Evolutionary conservation across 2,329 filamentous ascomycete genomes (phyloP).

Genomic region (Metarhizium robertsii): DNA sequence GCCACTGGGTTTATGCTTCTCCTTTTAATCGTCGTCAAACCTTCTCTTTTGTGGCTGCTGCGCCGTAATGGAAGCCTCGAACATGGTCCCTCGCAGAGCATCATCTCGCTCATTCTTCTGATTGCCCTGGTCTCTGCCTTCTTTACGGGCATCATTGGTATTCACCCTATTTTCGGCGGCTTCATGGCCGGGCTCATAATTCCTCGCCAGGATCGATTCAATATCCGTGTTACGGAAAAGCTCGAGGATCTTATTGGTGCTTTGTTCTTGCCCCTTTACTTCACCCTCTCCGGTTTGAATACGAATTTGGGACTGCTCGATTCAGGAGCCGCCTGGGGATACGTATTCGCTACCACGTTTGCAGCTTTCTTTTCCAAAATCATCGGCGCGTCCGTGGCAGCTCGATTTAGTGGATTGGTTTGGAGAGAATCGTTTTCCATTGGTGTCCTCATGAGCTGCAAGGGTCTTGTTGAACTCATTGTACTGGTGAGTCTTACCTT

Average conservation of each 20-base stretch:
- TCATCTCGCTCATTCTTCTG: conserved; percentile 74
- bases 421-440: conserved; percentile 90
- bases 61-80: conserved; percentile 67
- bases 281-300: conserved; percentile 81
- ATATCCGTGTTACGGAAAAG: conserved; percentile 86
- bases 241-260: conserved; percentile 83
- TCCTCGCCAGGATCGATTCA: conserved; percentile 81
- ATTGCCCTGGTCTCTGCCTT: conserved; percentile 72
- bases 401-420: conserved; percentile 63
- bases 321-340: conserved; percentile 76
- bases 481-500: conserved; percentile 56
- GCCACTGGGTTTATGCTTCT: conserved; percentile 68
- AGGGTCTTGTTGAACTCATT: conserved; percentile 88
- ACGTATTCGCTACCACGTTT: conserved; percentile 72
- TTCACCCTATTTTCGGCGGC: conserved; percentile 90
- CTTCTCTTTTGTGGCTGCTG: conserved; percentile 65
- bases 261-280: conserved; percentile 83
- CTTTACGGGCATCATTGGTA: conserved; percentile 82
- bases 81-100: conserved; percentile 78
- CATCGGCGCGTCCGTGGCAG: conserved; percentile 69
- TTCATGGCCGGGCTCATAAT: conserved; percentile 86
- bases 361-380: conserved; percentile 84
- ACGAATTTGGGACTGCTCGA: conserved; percentile 81
- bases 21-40: conserved; percentile 62
- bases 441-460: conserved; percentile 90